A percentile compares a stretch with the other conserved stretches of the same genome.
phyloP scores from a whole-genome alignment of 169 alveolate genomes.

The Cryptosporidium ryanae region DNA sequence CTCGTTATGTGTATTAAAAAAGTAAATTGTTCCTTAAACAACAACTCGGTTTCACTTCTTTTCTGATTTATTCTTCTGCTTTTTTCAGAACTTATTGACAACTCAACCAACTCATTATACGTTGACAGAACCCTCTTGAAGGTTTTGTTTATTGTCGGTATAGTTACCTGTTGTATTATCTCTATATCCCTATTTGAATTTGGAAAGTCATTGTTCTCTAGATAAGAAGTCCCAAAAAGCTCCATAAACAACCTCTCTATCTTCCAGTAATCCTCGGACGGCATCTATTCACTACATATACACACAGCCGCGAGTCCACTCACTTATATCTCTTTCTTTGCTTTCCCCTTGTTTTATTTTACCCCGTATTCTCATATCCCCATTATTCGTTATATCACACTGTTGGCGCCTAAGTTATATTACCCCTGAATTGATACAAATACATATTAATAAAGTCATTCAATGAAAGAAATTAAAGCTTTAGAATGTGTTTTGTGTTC shows the following conservation, averaged over 20 bases:
- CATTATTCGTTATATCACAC: too few relatives aligned
- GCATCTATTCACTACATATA: not conserved
- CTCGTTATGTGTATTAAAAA: conserved; percentile 25
- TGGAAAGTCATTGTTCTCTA: conserved; percentile 16
- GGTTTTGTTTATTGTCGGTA: conserved; percentile 36
- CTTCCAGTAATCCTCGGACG: conserved; percentile 22
- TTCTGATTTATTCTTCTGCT: conserved; percentile 9
- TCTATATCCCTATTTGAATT: conserved; percentile 36
- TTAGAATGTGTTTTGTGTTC: too few relatives aligned
- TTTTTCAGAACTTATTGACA: conserved; percentile 38
- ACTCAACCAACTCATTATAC: conserved; percentile 30
- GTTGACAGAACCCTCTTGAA: conserved; percentile 20
- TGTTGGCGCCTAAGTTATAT: too few relatives aligned
- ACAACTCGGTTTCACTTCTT: conserved; percentile 6
- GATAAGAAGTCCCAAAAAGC: conserved; percentile 35
- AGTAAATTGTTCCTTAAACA: conserved; percentile 1
- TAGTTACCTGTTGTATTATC: conserved; percentile 17
- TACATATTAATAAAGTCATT: too few relatives aligned
- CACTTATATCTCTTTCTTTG: not conserved
- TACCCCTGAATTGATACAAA: too few relatives aligned
- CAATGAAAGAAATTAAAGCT: too few relatives aligned
- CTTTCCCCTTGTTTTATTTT: not conserved
- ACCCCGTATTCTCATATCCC: too few relatives aligned
- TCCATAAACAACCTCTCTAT: conserved; percentile 29
- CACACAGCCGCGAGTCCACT: not conserved